A percentile compares a stretch with the other conserved stretches of the same genome.
phyloP scores from a whole-genome alignment of 2,329 filamentous ascomycete genomes.

The Xenoacremonium recifei region DNA sequence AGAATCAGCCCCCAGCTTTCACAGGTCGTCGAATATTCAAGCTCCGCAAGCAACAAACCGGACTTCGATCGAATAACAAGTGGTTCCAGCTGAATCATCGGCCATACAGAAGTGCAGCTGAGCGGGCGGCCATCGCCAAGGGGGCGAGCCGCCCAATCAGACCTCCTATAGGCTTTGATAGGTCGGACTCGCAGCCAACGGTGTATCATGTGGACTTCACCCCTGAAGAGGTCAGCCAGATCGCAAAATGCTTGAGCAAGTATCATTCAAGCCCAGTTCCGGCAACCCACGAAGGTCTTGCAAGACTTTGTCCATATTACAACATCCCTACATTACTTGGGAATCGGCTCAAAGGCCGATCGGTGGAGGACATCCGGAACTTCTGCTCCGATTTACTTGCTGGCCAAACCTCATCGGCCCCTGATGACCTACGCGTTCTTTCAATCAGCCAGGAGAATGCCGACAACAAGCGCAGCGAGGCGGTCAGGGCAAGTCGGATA shows the following conservation, averaged over 20 bases:
- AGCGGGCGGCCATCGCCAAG: constrained; percentile 27
- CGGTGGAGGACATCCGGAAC: constrained; percentile 26
- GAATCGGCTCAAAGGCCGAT: constrained; percentile 21
- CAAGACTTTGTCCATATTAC: constrained; percentile 13
- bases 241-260: constrained; percentile 20
- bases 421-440: constrained; percentile 19
- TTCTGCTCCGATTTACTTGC: constrained; percentile 32
- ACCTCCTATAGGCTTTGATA: constrained; percentile 1
- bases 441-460: constrained; percentile 19
- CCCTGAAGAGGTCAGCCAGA: constrained; percentile 32
- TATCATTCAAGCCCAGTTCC: constrained; percentile 12
- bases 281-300: constrained; percentile 18
- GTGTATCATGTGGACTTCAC: constrained; percentile 48
- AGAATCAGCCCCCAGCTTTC: too few relatives aligned
- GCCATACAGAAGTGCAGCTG: constrained; percentile 25
- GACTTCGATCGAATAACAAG: constrained; percentile 10
- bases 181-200: constrained; percentile 10
- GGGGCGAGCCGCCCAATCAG: constrained; percentile 16
- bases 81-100: constrained; percentile 15
- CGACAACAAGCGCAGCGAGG: constrained; percentile 8
- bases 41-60: constrained; percentile 3
- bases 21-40: too few relatives aligned
- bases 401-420: constrained; percentile 10
- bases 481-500: constrained; percentile 24
- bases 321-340: constrained; percentile 24